Conservation (phyloP, 2,329 filamentous ascomycete species). For the Talaromyces pinophilus region DNA sequence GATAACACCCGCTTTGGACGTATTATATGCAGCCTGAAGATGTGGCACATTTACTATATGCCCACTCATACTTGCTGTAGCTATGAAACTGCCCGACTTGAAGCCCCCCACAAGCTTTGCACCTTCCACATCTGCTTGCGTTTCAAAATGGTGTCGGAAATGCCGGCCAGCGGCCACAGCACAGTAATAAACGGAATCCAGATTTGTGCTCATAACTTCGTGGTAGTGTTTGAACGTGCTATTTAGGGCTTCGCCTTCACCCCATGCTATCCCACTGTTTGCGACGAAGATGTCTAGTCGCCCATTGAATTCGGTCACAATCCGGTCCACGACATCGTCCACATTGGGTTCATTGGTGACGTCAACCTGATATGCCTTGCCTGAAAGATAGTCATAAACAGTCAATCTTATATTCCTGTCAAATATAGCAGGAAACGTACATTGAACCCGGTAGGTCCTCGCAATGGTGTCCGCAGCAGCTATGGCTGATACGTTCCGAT, state of each 20-base stretch:
- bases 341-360: neutral
- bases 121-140: too few relatives aligned
- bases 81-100: slow-evolving; percentile 37
- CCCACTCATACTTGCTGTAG: slow-evolving; percentile 54
- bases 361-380: neutral
- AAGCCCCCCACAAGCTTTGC: neutral
- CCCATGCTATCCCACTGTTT: slow-evolving; percentile 18
- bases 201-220: neutral
- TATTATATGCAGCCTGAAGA: slow-evolving; percentile 60
- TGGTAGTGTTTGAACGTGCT: slow-evolving; percentile 29
- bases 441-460: neutral
- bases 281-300: slow-evolving; percentile 21
- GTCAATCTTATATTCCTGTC: too few relatives aligned
- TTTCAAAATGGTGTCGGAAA: neutral
- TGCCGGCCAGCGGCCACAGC: neutral
- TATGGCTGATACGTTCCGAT: neutral
- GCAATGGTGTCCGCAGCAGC: neutral
- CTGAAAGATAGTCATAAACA: neutral
- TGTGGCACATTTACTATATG: slow-evolving; percentile 56
- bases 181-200: neutral
- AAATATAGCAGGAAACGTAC: neutral
- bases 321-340: neutral
- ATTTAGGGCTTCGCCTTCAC: slow-evolving; percentile 5
- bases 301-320: slow-evolving; percentile 9
- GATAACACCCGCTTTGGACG: slow-evolving; percentile 57